Evolutionary conservation across 495 filamentous ascomycete species (phyloP).

Genomic region (Pyrenula massariospora): DNA sequence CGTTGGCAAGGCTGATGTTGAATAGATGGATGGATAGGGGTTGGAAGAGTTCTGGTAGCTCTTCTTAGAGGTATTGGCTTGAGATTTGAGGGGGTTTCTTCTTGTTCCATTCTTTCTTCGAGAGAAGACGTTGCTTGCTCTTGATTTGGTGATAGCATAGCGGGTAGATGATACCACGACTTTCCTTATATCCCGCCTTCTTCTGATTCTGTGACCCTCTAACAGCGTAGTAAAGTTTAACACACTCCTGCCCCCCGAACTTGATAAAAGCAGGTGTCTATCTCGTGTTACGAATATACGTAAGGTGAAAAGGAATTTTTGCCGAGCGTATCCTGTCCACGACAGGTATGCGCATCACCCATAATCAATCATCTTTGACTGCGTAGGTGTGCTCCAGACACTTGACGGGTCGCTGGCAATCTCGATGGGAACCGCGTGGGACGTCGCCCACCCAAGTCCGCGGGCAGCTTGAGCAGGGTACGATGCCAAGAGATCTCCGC

Average conservation of each 20-base stretch:
- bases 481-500: neutral
- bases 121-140: neutral
- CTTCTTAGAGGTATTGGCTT: neutral
- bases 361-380: too few relatives aligned
- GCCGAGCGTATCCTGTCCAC: too few relatives aligned
- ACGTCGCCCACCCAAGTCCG: neutral
- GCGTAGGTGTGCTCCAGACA: too few relatives aligned
- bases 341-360: too few relatives aligned
- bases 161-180: neutral
- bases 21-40: neutral
- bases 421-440: neutral
- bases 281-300: too few relatives aligned
- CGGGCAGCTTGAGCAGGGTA: neutral
- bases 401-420: too few relatives aligned
- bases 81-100: neutral
- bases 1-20: neutral
- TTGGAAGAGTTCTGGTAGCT: neutral
- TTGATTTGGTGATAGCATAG: neutral
- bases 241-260: too few relatives aligned
- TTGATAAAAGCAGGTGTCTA: too few relatives aligned
- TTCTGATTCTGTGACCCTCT: too few relatives aligned
- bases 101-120: neutral
- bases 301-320: too few relatives aligned
- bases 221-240: too few relatives aligned
- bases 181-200: neutral